A percentile compares a stretch with the other conserved stretches of the same genome.
phyloP scores from a whole-genome alignment of 2,329 filamentous ascomycete species.

The Sporothrix globosa region DNA sequence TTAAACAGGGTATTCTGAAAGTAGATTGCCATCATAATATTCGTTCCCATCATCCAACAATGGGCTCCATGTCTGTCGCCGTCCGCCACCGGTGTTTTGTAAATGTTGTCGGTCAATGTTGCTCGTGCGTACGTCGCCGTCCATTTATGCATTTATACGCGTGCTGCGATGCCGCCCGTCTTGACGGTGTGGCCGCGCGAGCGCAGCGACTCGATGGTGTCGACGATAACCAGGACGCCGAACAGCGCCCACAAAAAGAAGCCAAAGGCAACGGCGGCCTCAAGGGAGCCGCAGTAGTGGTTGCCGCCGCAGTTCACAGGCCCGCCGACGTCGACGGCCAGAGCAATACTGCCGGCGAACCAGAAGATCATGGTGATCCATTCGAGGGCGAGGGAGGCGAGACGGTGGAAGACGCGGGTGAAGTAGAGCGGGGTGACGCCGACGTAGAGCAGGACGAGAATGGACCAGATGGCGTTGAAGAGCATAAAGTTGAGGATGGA shows the following conservation, averaged over 20 bases:
- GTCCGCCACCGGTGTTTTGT: neutral
- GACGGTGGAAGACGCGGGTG: constrained; percentile 63
- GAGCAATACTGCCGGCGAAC: constrained; percentile 82
- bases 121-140: neutral
- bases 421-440: constrained; percentile 67
- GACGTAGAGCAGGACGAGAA: constrained; percentile 72
- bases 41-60: neutral
- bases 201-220: constrained; percentile 51
- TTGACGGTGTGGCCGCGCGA: constrained; percentile 46
- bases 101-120: neutral
- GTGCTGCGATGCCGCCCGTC: constrained; percentile 22
- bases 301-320: constrained; percentile 56
- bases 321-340: constrained; percentile 67
- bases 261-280: constrained; percentile 67
- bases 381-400: constrained; percentile 69
- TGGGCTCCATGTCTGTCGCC: neutral
- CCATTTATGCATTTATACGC: neutral
- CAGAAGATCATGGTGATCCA: constrained; percentile 80
- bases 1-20: neutral
- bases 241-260: constrained; percentile 66
- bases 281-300: constrained; percentile 60
- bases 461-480: constrained; percentile 76
- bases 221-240: constrained; percentile 52
- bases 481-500: constrained; percentile 73
- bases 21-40: neutral